These are phyloP conservation scores for Metarhizium humberi DNA, from an alignment of 2,329 filamentous ascomycete genomes.

Conservation along the genomic window DNA sequence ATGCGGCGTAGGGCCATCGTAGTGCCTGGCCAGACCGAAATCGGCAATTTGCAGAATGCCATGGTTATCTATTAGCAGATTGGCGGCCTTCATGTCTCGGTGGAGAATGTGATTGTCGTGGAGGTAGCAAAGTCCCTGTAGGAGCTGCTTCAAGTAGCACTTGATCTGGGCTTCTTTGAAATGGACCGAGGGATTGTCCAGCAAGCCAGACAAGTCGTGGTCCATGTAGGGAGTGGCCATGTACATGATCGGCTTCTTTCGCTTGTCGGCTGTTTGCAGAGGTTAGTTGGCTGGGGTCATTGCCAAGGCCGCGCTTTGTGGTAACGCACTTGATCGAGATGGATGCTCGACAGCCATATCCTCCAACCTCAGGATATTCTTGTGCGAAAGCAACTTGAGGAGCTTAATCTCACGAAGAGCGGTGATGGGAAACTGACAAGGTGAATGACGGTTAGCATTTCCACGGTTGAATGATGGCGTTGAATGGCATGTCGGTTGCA, in stretches of 20 bases:
- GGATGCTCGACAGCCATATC: slow-evolving; percentile 92
- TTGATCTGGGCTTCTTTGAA: slow-evolving; percentile 92
- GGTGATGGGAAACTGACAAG: slow-evolving; percentile 82
- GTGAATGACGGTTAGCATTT: slow-evolving; percentile 1
- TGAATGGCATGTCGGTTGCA: slow-evolving; percentile 18
- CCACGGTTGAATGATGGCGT: not conserved
- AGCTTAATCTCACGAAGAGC: slow-evolving; percentile 96
- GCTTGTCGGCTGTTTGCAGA: slow-evolving; percentile 52
- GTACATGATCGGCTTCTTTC: slow-evolving; percentile 82
- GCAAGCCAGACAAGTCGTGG: slow-evolving; percentile 91
- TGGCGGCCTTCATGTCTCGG: slow-evolving; percentile 98
- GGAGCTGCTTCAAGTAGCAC: slow-evolving; percentile 90
- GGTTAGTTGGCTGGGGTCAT: not conserved
- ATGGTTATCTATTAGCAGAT: slow-evolving; percentile 88
- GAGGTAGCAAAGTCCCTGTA: slow-evolving; percentile 82
- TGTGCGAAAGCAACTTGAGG: slow-evolving; percentile 86
- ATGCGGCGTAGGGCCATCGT: slow-evolving; percentile 73
- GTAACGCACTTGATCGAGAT: slow-evolving; percentile 45
- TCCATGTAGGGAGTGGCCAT: slow-evolving; percentile 99
- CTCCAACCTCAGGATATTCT: slow-evolving; percentile 76
- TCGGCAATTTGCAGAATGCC: slow-evolving; percentile 94
- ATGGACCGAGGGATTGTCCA: slow-evolving; percentile 85
- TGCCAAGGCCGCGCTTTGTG: not conserved
- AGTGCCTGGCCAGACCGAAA: slow-evolving; percentile 89
- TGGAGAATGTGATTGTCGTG: slow-evolving; percentile 88